Percentiles rank a stretch among this genome's conserved stretches.
Evolutionary conservation across 208 protist species (phyloP).

Genomic region (Chromosphaera perkinsii): DNA sequence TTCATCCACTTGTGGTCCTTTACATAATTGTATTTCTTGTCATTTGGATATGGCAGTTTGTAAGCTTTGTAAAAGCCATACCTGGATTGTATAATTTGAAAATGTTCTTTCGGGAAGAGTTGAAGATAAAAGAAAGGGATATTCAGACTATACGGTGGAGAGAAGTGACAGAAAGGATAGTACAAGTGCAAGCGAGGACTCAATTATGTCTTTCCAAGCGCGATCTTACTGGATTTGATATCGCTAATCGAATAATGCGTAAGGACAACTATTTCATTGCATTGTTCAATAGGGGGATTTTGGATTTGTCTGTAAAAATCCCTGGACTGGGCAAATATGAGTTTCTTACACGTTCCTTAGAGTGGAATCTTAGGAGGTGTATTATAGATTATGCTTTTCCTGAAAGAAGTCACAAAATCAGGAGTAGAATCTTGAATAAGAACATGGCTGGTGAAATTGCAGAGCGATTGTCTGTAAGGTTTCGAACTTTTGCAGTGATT

Average conservation of each 20-base stretch:
- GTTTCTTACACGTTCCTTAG: slow-evolving; percentile 12
- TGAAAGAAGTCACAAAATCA: neutral
- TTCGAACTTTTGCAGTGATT: slow-evolving; percentile 19
- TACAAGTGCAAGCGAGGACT: slow-evolving; percentile 5
- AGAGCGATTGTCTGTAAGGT: neutral
- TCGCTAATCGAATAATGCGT: slow-evolving; percentile 51
- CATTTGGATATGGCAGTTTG: slow-evolving; percentile 26
- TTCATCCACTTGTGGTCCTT: slow-evolving; percentile 13
- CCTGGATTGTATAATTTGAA: slow-evolving; percentile 6
- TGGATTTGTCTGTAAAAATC: slow-evolving; percentile 19
- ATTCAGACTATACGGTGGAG: slow-evolving; percentile 37
- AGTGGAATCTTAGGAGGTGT: slow-evolving; percentile 23
- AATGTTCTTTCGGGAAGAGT: slow-evolving; percentile 22
- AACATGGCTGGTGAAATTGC: neutral
- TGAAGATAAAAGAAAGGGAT: slow-evolving; percentile 28
- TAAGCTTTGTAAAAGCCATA: slow-evolving; percentile 7
- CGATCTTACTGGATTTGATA: slow-evolving; percentile 28
- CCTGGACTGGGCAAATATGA: neutral
- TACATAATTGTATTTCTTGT: slow-evolving; percentile 10
- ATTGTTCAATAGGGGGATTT: slow-evolving; percentile 38
- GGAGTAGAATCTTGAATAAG: neutral
- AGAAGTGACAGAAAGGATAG: slow-evolving; percentile 28
- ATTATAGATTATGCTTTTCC: slow-evolving; percentile 32
- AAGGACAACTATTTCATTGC: slow-evolving; percentile 49
- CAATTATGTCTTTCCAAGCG: slow-evolving; percentile 11